A percentile compares a stretch with the other conserved stretches of the same genome.
phyloP scores from a whole-genome alignment of 495 filamentous ascomycete genomes.

The Lasiosphaeria ovina region DNA sequence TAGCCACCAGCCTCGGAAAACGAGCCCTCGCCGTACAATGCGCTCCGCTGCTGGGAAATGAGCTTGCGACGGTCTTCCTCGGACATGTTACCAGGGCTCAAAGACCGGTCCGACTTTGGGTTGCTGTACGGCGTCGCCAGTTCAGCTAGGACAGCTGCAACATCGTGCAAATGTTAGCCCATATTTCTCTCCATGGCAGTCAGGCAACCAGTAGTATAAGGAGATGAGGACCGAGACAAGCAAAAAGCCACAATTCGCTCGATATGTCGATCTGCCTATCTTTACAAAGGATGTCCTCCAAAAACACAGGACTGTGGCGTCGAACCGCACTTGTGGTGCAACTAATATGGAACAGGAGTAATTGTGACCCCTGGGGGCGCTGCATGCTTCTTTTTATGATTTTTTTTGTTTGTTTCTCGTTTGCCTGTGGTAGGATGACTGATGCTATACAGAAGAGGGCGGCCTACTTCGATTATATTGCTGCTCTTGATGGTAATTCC shows the following conservation, averaged over 20 bases:
- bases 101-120: constrained; percentile 78
- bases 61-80: constrained; percentile 96
- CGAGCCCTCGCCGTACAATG: constrained; percentile 76
- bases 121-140: constrained; percentile 52
- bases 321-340: constrained; percentile 42
- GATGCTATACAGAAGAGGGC: constrained; percentile 59
- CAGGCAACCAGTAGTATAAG: not conserved
- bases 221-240: constrained; percentile 4
- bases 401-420: constrained; percentile 36
- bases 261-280: constrained; percentile 16
- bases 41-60: constrained; percentile 90
- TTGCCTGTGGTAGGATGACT: constrained; percentile 53
- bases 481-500: constrained; percentile 99
- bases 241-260: constrained; percentile 6
- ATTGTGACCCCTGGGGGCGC: constrained; percentile 24
- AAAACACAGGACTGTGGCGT: constrained; percentile 37
- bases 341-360: constrained; percentile 27
- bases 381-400: constrained; percentile 33
- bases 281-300: constrained; percentile 33
- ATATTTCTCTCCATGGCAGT: constrained; percentile 17
- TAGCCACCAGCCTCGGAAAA: constrained; percentile 61
- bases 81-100: constrained; percentile 85
- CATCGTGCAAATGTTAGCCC: constrained; percentile 40
- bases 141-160: constrained; percentile 75
- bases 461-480: constrained; percentile 98